phyloP scores from a whole-genome alignment of 805 yeast genomes.

The Saturnispora bothae region DNA sequence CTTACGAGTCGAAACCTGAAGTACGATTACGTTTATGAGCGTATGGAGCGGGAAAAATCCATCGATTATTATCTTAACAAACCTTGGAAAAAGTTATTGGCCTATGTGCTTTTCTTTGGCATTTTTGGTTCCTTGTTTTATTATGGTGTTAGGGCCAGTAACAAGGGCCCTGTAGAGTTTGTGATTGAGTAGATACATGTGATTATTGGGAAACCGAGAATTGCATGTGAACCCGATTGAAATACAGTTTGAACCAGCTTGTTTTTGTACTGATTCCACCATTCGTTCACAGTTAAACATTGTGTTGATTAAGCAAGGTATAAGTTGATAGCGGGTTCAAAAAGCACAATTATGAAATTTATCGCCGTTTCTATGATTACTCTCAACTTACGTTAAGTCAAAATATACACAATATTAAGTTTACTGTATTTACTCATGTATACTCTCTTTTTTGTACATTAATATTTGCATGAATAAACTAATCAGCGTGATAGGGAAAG shows the following conservation, averaged over 20 bases:
- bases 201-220: neutral
- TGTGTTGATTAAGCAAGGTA: no score
- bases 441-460: no score
- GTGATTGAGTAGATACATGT: constrained; percentile 1
- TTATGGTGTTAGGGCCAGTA: constrained; percentile 5
- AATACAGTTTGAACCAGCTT: neutral
- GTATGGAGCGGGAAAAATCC: neutral
- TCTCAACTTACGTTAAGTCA: no score
- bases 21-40: neutral
- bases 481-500: no score
- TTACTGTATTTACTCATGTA: no score
- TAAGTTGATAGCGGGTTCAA: no score
- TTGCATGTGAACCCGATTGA: neutral
- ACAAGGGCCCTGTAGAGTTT: constrained; percentile 4
- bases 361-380: no score
- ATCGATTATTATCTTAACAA: constrained; percentile 1
- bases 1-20: constrained; percentile 4
- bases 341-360: no score
- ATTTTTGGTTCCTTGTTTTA: constrained; percentile 11
- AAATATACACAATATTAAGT: no score
- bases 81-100: constrained; percentile 10
- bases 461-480: no score
- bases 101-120: constrained; percentile 9
- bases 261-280: no score
- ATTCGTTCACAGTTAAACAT: no score